Evolutionary conservation across 768 basidiomycete genomes (phyloP).

Genomic region (Hygrophorus russula): DNA sequence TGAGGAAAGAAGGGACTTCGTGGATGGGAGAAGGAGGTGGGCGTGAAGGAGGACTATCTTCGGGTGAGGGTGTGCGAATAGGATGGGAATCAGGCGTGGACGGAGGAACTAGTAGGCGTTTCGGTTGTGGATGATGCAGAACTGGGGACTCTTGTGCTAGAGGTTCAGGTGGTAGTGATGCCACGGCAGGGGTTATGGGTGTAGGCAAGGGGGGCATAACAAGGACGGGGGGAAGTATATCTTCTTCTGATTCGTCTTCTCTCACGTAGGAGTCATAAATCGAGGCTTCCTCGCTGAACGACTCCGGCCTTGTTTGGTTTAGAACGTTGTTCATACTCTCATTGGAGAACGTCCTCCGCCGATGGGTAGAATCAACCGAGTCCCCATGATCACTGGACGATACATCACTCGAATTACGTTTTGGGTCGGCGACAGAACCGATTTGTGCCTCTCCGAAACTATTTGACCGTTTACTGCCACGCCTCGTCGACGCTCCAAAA

Average conservation of each 20-base stretch:
- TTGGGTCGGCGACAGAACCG: conserved; percentile 21
- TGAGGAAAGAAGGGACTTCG: conserved; percentile 15
- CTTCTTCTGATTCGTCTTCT: conserved; percentile 42
- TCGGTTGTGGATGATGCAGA: conserved; percentile 60
- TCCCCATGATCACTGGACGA: conserved; percentile 65
- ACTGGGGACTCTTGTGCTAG: conserved; percentile 27
- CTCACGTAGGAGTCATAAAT: conserved; percentile 79
- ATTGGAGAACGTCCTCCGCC: conserved; percentile 34
- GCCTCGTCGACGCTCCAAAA: conserved; percentile 40
- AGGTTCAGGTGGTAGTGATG: conserved; percentile 15
- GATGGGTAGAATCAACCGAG: conserved; percentile 21
- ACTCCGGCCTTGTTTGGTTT: conserved; percentile 42
- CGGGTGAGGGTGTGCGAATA: conserved; percentile 50
- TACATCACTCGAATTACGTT: conserved; percentile 57
- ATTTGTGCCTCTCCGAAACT: too few species aligned
- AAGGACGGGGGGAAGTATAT: conserved; percentile 13
- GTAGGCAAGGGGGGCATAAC: conserved; percentile 21
- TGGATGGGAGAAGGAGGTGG: conserved; percentile 17
- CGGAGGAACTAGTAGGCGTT: conserved; percentile 35
- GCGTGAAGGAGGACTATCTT: conserved; percentile 17
- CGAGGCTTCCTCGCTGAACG: conserved; percentile 68
- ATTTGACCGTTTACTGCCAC: too few species aligned
- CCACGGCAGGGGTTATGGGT: conserved; percentile 9
- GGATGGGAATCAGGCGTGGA: conserved; percentile 21
- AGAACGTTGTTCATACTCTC: conserved; percentile 21